Evolutionary conservation across 2,329 filamentous ascomycete genomes (phyloP).

Genomic region (Talaromyces sp.): DNA sequence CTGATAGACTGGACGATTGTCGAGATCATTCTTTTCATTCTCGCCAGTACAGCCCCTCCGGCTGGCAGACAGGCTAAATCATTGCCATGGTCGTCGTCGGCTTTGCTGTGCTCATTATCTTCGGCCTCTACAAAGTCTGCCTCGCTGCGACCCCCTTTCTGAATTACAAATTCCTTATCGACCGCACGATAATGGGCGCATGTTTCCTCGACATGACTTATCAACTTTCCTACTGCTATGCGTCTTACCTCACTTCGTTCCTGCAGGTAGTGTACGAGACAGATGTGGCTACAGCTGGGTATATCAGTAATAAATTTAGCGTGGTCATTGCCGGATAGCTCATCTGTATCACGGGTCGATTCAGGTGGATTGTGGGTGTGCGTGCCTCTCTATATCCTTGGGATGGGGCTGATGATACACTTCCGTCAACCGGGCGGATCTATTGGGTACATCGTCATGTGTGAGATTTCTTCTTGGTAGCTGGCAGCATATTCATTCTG

Average conservation of each 20-base stretch:
- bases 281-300: slow-evolving; percentile 31
- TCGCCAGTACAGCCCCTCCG: slow-evolving; percentile 22
- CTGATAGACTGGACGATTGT: slow-evolving; percentile 36
- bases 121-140: slow-evolving; percentile 53
- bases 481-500: slow-evolving; percentile 51
- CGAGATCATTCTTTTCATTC: slow-evolving; percentile 53
- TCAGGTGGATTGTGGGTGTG: slow-evolving; percentile 51
- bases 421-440: slow-evolving; percentile 47
- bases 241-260: slow-evolving; percentile 34
- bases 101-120: slow-evolving; percentile 50
- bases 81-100: slow-evolving; percentile 55
- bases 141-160: slow-evolving; percentile 51
- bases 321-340: slow-evolving; percentile 51
- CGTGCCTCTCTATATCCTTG: slow-evolving; percentile 50
- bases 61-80: slow-evolving; percentile 39
- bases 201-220: slow-evolving; percentile 27
- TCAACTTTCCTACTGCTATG: slow-evolving; percentile 37
- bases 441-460: slow-evolving; percentile 53
- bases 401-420: slow-evolving; percentile 51
- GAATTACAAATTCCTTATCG: slow-evolving; percentile 52
- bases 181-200: slow-evolving; percentile 25
- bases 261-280: slow-evolving; percentile 36
- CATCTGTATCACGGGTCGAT: slow-evolving; percentile 49
- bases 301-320: slow-evolving; percentile 49
- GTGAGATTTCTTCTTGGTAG: slow-evolving; percentile 54